Conservation (phyloP, 345 rosid genomes). For the Dimocarpus longan region DNA sequence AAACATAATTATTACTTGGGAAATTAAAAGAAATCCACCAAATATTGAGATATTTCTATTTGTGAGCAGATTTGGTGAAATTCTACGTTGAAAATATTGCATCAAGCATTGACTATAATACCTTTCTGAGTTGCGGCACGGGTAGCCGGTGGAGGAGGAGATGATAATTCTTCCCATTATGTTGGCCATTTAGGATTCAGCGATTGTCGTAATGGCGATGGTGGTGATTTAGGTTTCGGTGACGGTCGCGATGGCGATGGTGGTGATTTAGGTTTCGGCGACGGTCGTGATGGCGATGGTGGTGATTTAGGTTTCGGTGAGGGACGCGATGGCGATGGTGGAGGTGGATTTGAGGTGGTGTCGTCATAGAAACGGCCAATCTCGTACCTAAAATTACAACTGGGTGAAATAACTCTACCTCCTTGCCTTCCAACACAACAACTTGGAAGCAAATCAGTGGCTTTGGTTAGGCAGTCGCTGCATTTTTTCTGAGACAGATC, state of each 20-base stretch:
- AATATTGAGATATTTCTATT: not conserved
- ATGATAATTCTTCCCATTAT: not conserved
- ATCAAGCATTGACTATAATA: not conserved
- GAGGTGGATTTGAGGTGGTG: not conserved
- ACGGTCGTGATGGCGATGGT: too few species aligned
- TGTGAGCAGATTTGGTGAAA: too few species aligned
- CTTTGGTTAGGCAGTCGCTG: slow-evolving; percentile 6
- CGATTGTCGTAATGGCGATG: not conserved
- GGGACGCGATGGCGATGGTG: not conserved
- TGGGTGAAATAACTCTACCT: slow-evolving; percentile 15
- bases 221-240: too few species aligned
- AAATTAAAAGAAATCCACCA: not conserved
- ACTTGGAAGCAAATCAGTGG: not conserved
- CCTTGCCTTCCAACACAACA: slow-evolving; percentile 12
- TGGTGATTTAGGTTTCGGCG: too few species aligned
- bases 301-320: too few species aligned
- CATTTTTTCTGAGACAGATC: slow-evolving; percentile 17
- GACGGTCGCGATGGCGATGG: not conserved
- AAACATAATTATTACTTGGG: too few species aligned
- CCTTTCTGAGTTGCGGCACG: not conserved
- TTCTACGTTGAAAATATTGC: not conserved
- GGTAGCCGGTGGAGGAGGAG: not conserved
- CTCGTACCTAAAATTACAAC: slow-evolving; percentile 15
- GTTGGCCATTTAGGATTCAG: not conserved
- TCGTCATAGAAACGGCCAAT: not conserved